Evolutionary conservation across 2,329 filamentous ascomycete species (phyloP), one percentile per base, ranked within the genome.

Genomic region (Cladorrhinum sp.): DNA sequence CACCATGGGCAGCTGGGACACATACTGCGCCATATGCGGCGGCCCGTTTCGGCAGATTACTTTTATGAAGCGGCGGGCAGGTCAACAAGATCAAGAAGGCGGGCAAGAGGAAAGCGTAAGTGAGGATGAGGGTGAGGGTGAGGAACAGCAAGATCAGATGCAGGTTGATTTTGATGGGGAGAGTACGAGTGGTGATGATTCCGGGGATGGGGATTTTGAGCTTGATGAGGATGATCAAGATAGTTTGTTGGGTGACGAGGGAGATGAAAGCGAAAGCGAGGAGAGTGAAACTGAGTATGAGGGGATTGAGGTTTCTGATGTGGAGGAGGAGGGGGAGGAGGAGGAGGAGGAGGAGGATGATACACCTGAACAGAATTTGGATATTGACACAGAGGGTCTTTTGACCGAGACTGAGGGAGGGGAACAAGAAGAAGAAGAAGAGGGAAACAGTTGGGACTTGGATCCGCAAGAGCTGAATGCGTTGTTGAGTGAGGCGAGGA

Each of bases 11-110:
- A 28, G 5, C 33, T 30, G 51, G 51, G 51, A 30, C n/a, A 26
- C 26, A 4, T 58, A 39, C 21, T 58, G 56, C 48, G 48, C 56
- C 8, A 58, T 58, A 2, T 58, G 56, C 48, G 56, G 56, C 8
- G 56, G 56, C 6, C 56, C 56, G 12, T 58, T 58, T 18, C 7
- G 18, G 9, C 24, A 20, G 21, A 21, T 57, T 6, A 28, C 8
- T n/a, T 50, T 21, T 18, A 10, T 9, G 46, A 10, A 21, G 16
- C 46, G 21, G 4, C n/a, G 46, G 46, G 4, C 16, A 50, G 16
- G 9, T 4, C 18, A 21, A 18, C 46, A 21, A 21, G 46, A 55
- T 39, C 28, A 55, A 9, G 20, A 48, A 18, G 21, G 9, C n/a
- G 36, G 16, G 16, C 36, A 42, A 12, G 36, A 42, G 14, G 36